Evolutionary conservation across 345 rosid species (phyloP), one percentile per base, ranked within the genome.

Genomic region (Firmiana major): DNA sequence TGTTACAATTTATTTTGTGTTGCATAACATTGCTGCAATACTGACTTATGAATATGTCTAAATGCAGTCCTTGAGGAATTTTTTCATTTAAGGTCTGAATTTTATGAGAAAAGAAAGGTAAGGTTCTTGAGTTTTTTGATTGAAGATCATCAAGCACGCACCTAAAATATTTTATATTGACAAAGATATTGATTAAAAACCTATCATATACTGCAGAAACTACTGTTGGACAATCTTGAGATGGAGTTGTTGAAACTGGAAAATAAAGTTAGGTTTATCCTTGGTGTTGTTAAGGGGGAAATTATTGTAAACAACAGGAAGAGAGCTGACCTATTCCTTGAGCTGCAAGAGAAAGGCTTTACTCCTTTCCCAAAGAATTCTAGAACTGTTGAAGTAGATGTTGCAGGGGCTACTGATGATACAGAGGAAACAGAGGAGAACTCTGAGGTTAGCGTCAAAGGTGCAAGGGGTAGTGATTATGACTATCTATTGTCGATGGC

Each of bases 291-390:
- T 54, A 84, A 80, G 36, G 96, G 97, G 31, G 97, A 97, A 67
- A 92, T 97, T 78, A 79, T 87, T 48, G 99, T 97, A 80, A 97
- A 72, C 88, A 97, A 94, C 76, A 86, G 97, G 86, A 97, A 89
- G 88, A 90, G 88, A 80, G 88, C 91, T 57, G 98, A 97, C 22
- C 80, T 97, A 80, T 75, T 97, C 74, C 77, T 79, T 31, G 99
- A 97, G 84, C 83, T 97, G 83, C 81, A 83, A 26, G 83, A 86
- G 80, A 92, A 85, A 86, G 94, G 96, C 34, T 97, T 92, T 77
- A 88, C 97, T 64, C 96, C 99, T 78, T 84, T 89, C 21, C 93
- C 97, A 0, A 94, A 31, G 34, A 31, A 89, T 51, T 36, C 84
- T 9, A 88, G 77, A 63, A 57, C 89, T 53, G 82, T 85, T 3